Base-by-base conservation (phyloP, 148 eudicot genomes). In the Polygonum aviculare region DNA sequence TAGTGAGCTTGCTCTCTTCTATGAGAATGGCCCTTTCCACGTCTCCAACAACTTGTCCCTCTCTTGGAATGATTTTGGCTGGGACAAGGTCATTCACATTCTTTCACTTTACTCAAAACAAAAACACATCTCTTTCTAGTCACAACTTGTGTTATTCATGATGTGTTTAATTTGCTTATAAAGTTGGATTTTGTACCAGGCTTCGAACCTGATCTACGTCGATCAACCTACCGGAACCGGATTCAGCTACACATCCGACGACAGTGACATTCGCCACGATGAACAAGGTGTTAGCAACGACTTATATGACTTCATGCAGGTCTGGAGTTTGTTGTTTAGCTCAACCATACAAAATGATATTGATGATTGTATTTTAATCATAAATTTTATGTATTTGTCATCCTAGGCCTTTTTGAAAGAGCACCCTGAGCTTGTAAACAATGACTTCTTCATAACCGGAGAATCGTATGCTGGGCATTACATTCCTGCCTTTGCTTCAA, bases 401-500 rank as follows among this genome's bases (percentile, higher is more conserved):
- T 26, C 5, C 26, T 31, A 62, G 69, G 93, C 97, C 39, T 94
- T 94, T 86, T 91, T 90, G 76, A 62, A 79, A 21, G 89, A 86
- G 83, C 98, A 94, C 79, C 97, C 98, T 7, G 78, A 88, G 26
- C 82, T 79, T 73, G 88, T 70, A 9, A 73, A 82, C 44, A 94
- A 94, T 84, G 97, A 94, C 77, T 94, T 94, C 70, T 94, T 85
- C 76, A 91, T 94, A 62, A 94, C 97, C 63, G 98, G 98, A 82
- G 98, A 94, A 82, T 94, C 98, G 44, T 94, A 94, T 78, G 98
- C 98, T 54, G 98, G 98, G 21, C 98, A 94, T 73, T 94, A 91
- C 52, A 94, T 94, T 74, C 98, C 98, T 80, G 97, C 98, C 77
- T 85, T 94, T 83, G 98, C 98, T 80, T 84, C 91, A 78, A 81